Conservation (phyloP, 2,329 filamentous ascomycete species). For the Talaromyces sp. region DNA sequence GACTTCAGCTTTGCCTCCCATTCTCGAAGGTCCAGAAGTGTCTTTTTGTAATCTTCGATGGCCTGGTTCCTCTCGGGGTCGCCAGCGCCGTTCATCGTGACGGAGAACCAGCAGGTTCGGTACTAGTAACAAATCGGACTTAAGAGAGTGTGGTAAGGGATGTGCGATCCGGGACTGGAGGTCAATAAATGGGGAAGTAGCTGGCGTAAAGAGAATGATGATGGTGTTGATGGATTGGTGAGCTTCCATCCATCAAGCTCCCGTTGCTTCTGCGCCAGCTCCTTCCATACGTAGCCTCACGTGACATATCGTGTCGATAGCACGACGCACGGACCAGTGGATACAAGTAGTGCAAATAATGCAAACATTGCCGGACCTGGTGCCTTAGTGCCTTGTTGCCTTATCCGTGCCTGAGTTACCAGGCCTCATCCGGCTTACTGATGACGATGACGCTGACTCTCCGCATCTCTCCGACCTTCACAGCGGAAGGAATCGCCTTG, state of each 20-base stretch:
- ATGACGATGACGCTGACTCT: not conserved
- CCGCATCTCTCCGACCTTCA: constrained; percentile 33
- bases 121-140: not conserved
- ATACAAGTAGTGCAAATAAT: constrained; percentile 4
- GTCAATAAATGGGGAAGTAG: not conserved
- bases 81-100: constrained; percentile 37
- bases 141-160: not conserved
- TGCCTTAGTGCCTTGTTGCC: not conserved
- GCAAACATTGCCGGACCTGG: not conserved
- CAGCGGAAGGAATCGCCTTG: constrained; percentile 38
- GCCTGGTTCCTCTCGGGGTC: constrained; percentile 63
- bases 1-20: constrained; percentile 98
- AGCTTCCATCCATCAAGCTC: constrained; percentile 16
- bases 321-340: constrained; percentile 4
- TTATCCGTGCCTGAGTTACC: not conserved
- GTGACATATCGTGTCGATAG: not conserved
- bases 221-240: not conserved
- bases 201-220: constrained; percentile 5
- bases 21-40: constrained; percentile 90
- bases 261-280: constrained; percentile 8
- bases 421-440: not conserved
- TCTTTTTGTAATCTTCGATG: constrained; percentile 72
- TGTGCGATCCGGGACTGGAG: too few species aligned
- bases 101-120: constrained; percentile 13
- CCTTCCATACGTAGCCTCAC: constrained; percentile 10